phyloP scores from a whole-genome alignment of 805 yeast genomes.

The Schwanniomyces occidentalis region DNA sequence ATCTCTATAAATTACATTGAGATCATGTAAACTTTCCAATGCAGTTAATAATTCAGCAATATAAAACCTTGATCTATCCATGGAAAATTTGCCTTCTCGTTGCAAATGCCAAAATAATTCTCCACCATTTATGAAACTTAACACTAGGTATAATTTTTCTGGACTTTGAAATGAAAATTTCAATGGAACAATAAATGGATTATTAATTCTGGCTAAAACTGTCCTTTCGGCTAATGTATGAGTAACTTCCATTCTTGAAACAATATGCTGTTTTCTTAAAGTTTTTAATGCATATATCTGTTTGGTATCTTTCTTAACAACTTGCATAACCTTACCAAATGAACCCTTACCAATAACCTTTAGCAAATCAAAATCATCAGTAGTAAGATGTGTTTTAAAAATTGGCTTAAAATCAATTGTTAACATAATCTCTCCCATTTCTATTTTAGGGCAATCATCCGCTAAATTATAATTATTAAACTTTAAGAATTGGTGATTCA shows the following conservation, averaged over 20 bases:
- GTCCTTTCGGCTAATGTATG: conserved; percentile 97
- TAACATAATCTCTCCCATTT: conserved; percentile 55
- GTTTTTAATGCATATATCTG: conserved; percentile 95
- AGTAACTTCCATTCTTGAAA: conserved; percentile 89
- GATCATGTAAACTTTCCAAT: conserved; percentile 83
- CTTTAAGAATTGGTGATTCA: conserved; percentile 56
- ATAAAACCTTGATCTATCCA: conserved; percentile 88
- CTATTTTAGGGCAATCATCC: conserved; percentile 33
- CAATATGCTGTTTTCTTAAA: conserved; percentile 89
- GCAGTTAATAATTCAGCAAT: conserved; percentile 94
- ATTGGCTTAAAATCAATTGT: conserved; percentile 69
- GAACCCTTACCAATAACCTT: conserved; percentile 98
- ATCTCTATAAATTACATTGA: conserved; percentile 93
- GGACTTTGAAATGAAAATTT: conserved; percentile 96
- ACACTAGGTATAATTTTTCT: conserved; percentile 87
- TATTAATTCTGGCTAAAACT: conserved; percentile 86
- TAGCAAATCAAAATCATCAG: conserved; percentile 88
- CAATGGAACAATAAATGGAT: conserved; percentile 94
- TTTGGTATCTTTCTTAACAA: conserved; percentile 90
- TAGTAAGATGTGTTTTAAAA: conserved; percentile 66
- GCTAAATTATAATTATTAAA: conserved; percentile 46
- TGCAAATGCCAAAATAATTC: conserved; percentile 94
- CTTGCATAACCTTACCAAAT: conserved; percentile 99
- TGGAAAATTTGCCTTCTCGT: conserved; percentile 82
- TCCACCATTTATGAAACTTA: conserved; percentile 95